These are phyloP conservation scores for Stephania japonica DNA, from an alignment of 164 flowering plant genomes.

Conservation along the genomic window DNA sequence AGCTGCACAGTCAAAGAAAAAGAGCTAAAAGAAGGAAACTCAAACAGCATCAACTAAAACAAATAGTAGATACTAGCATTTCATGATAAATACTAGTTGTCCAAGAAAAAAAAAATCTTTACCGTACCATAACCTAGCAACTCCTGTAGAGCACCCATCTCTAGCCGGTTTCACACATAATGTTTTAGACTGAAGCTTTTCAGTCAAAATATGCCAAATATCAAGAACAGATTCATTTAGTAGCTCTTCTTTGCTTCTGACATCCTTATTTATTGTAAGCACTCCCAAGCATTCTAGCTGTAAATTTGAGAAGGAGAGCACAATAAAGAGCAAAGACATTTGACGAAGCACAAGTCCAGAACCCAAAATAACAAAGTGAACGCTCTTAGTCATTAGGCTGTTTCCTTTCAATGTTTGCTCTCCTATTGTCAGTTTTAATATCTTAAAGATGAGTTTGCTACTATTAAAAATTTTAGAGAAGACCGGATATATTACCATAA, in stretches of 20 bases:
- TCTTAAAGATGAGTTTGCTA: too few species aligned
- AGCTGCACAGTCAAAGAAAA: conserved; percentile 40
- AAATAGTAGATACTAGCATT: neutral
- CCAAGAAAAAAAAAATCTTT: neutral
- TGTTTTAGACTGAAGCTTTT: conserved; percentile 58
- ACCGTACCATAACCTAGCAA: conserved; percentile 74
- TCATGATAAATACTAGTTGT: neutral
- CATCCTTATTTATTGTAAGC: conserved; percentile 72
- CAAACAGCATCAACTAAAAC: neutral
- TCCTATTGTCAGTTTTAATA: too few species aligned
- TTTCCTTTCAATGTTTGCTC: too few species aligned
- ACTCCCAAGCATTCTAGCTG: conserved; percentile 66
- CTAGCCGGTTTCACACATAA: conserved; percentile 83
- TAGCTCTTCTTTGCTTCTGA: conserved; percentile 49
- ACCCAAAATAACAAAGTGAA: too few species aligned
- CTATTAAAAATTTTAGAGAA: too few species aligned
- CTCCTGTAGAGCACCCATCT: conserved; percentile 98
- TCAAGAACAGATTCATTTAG: conserved; percentile 30
- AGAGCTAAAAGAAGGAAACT: conserved; percentile 1
- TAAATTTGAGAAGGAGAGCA: conserved; percentile 5
- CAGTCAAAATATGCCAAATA: conserved; percentile 57
- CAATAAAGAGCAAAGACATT: neutral
- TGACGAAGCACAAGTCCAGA: too few species aligned
- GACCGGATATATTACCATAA: too few species aligned
- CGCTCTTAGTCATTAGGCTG: too few species aligned